Evolutionary conservation across 2,329 filamentous ascomycete genomes (phyloP).

Genomic region (Botrytis fabae): DNA sequence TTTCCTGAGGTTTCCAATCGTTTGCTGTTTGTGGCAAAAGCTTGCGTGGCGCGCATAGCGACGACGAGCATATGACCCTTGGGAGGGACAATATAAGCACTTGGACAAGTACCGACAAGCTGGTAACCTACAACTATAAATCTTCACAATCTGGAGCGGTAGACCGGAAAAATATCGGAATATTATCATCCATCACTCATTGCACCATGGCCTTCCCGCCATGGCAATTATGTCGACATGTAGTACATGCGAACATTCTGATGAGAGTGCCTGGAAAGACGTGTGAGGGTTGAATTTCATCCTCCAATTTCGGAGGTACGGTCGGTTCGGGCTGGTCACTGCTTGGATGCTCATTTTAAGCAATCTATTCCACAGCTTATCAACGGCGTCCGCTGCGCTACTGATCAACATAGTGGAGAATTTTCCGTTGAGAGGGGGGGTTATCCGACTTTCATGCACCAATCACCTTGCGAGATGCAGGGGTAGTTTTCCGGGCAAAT

Average conservation of each 20-base stretch:
- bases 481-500: not conserved
- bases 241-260: not conserved
- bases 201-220: not conserved
- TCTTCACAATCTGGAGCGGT: not conserved
- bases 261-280: not conserved
- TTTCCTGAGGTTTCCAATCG: not conserved
- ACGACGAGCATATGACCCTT: not conserved
- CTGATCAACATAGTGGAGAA: not conserved
- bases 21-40: not conserved
- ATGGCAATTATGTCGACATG: not conserved
- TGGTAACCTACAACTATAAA: not conserved
- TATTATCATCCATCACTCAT: not conserved
- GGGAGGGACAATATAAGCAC: not conserved
- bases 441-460: constrained; percentile 9
- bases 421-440: not conserved
- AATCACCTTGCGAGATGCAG: not conserved
- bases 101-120: not conserved
- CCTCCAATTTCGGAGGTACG: constrained; percentile 3
- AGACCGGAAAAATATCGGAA: not conserved
- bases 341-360: not conserved
- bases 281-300: not conserved
- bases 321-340: not conserved
- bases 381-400: not conserved
- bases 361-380: not conserved
- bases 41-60: not conserved